These are phyloP conservation scores for Sedum album DNA, from an alignment of 164 flowering plant genomes.

Conservation along the genomic window DNA sequence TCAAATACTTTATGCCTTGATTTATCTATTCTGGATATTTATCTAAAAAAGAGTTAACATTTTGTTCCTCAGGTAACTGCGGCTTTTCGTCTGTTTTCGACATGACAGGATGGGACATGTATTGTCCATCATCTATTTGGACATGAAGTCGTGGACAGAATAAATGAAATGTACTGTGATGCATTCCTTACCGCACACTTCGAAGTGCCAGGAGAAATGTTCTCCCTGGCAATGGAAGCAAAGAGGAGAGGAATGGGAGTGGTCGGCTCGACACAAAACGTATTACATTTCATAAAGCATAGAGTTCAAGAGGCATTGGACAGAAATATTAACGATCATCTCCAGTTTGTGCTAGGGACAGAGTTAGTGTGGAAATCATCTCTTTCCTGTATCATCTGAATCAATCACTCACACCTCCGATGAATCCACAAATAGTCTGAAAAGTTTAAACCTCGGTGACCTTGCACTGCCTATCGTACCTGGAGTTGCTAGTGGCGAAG, in stretches of 20 bases:
- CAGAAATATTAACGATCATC: constrained; percentile 67
- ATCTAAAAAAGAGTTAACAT: too few species aligned
- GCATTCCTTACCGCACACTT: constrained; percentile 88
- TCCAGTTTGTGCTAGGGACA: constrained; percentile 93
- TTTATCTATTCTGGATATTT: not conserved
- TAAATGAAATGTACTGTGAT: constrained; percentile 77
- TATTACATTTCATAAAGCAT: constrained; percentile 78
- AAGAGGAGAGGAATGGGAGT: constrained; percentile 99
- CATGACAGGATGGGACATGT: constrained; percentile 78
- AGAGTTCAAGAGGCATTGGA: constrained; percentile 80
- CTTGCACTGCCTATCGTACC: constrained; percentile 56
- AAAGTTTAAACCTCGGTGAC: constrained; percentile 29
- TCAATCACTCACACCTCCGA: constrained; percentile 54
- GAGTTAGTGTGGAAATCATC: constrained; percentile 81
- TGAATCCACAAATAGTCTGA: constrained; percentile 21
- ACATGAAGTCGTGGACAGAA: constrained; percentile 76
- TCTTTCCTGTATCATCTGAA: constrained; percentile 93
- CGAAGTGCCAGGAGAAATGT: constrained; percentile 98
- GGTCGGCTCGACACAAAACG: constrained; percentile 94
- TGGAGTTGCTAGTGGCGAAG: constrained; percentile 92
- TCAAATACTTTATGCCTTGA: too few species aligned
- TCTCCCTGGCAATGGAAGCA: too few species aligned
- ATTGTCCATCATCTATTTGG: constrained; percentile 96
- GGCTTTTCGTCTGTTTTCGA: not conserved
- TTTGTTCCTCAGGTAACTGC: not conserved